Evolutionary conservation across 2,329 filamentous ascomycete species (phyloP), one percentile per base, ranked within the genome.

Genomic region (Cladophialophora immunda): DNA sequence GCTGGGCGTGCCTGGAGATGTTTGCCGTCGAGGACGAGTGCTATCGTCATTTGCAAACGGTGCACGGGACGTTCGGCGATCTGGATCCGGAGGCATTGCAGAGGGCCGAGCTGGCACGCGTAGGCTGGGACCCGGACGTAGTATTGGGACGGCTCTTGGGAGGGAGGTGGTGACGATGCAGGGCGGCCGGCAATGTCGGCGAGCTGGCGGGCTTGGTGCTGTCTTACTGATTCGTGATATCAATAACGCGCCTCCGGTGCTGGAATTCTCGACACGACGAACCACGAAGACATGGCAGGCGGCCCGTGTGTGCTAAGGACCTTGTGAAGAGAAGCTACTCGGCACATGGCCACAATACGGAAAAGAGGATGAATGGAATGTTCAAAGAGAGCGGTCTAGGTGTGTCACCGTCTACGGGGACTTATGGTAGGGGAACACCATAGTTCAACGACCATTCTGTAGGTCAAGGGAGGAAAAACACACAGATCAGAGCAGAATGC

Each of bases 1-100:
- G 64, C 41, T 63, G 64, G 60, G 22, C 50, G 5, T 63, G 60
- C 55, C 15, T 59, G 27, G 34, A 36, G 30, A 55, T 25, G 9
- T 67, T 67, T 25, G 19, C 41, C 2, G 19, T 7, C n/a, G 55
- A 30, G 1, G 1, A 4, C n/a, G 45, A 58, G 2, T 67, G 65
- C 36, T 59, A 63, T 36, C 7, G 29, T 2, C 65, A 67, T 52
- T 36, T 67, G 29, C 17, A 8, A 11, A 15, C 4, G 17, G 55
- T 30, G 9, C 60, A 67, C 22, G 59, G 59, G 13, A 19, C 17
- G 1, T 38, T 50, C n/a, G 41, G 59, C 17, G 34, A 56, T 8
- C 13, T 47, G 22, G 22, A 53, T 22, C 29, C 56, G 1, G 41
- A 41, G 5, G 45, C 47, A 29, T 17, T 22, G 11, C 19, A 30